Evolutionary conservation across 2,329 filamentous ascomycete species (phyloP), one percentile per base, ranked within the genome.

Genomic region (Dactylonectria macrodidyma): DNA sequence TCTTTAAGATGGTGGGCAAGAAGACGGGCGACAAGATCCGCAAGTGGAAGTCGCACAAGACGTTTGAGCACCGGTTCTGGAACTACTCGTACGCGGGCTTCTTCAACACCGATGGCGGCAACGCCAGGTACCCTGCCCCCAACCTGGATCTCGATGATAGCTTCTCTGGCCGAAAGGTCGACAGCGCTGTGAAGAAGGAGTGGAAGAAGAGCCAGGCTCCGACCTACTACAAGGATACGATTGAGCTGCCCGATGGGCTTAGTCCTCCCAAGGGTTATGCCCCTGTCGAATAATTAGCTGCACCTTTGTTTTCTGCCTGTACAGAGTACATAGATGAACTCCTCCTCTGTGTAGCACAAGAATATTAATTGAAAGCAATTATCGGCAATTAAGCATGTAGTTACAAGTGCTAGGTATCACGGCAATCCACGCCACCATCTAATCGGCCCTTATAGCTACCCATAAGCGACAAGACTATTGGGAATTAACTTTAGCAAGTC

Each of bases 1-100:
- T 93, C n/a, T 91, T 89, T 78, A 75, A 85, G 33, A 65, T 88
- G 24, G 90, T 93, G 3, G 90, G 89, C 14, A 79, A 87, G 7
- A 83, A 86, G 80, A 92, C 90, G 0, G 88, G 89, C 60, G 90
- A 92, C 76, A 76, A 72, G 69, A 46, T 85, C 10, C 82, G 84
- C 19, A 55, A 75, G 33, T 86, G 82, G 81, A 67, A 74, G 36
- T 72, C 74, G 56, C 60, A 77, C 34, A 69, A 76, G 19, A 69
- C 75, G 3, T 78, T 88, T 8, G 76, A 82, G 30, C 75, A 78
- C 54, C 80, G 85, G 68, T 88, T 82, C 78, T 84, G 86, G 71
- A 90, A 90, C 77, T 75, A 75, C 57, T 89, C 87, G 8, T 89
- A 89, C 65, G 85, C 86, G 2, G 88, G 88, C 0, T 65, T 77